Evolutionary conservation across 2,329 filamentous ascomycete genomes (phyloP).

Genomic region (Paracamarosporium sp.): DNA sequence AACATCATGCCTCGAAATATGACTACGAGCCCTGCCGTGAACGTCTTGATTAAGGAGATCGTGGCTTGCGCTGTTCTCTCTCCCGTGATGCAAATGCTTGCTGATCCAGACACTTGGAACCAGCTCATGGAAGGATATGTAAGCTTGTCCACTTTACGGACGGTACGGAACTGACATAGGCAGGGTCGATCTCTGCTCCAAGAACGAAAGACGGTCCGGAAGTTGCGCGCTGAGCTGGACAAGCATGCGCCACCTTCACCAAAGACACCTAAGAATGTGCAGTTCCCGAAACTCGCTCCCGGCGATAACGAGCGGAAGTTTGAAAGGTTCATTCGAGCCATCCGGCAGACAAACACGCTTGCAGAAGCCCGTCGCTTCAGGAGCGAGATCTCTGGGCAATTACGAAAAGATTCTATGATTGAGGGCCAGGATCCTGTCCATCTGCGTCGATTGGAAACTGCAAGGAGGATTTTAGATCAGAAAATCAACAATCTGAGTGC

Average conservation of each 20-base stretch:
- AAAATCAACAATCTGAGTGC: constrained; percentile 82
- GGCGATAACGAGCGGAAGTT: constrained; percentile 91
- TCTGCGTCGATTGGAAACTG: constrained; percentile 87
- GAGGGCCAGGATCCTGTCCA: constrained; percentile 86
- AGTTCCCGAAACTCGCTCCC: constrained; percentile 80
- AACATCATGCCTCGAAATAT: constrained; percentile 75
- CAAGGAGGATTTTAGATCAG: constrained; percentile 87
- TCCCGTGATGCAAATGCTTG: constrained; percentile 78
- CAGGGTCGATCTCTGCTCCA: constrained; percentile 84
- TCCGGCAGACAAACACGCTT: constrained; percentile 86
- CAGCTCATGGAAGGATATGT: constrained; percentile 88
- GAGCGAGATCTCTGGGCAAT: constrained; percentile 88
- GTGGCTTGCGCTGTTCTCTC: constrained; percentile 90
- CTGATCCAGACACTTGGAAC: constrained; percentile 97
- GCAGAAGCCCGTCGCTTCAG: constrained; percentile 92
- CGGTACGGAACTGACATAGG: constrained; percentile 18
- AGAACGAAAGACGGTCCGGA: constrained; percentile 92
- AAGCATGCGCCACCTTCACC: constrained; percentile 88
- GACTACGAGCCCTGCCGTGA: constrained; percentile 80
- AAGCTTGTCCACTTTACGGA: constrained; percentile 21
- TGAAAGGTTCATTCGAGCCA: constrained; percentile 89
- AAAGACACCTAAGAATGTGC: constrained; percentile 66
- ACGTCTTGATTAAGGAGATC: constrained; percentile 83
- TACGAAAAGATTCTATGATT: constrained; percentile 81
- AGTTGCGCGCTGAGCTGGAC: constrained; percentile 88